These are phyloP conservation scores for Rhodotorula diobovata DNA, from an alignment of 768 basidiomycete genomes.

Conservation along the genomic window DNA sequence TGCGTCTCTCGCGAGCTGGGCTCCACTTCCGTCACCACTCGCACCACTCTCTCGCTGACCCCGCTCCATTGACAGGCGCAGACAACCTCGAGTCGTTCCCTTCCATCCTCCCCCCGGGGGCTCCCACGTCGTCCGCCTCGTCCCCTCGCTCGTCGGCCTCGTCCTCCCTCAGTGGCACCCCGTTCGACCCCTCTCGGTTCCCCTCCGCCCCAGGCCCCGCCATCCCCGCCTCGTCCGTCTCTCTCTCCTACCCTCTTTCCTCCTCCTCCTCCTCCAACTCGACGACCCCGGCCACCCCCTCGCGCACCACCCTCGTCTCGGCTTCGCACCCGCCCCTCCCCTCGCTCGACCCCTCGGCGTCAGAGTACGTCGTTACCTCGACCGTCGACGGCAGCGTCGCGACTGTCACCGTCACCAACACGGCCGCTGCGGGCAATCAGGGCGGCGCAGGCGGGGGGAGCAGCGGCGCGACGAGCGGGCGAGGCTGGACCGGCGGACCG, in stretches of 20 bases:
- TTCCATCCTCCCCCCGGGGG: constrained; percentile 9
- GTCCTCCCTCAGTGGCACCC: neutral
- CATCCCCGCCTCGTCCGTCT: neutral
- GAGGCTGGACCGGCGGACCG: no score
- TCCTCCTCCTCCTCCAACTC: neutral
- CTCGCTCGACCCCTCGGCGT: no score
- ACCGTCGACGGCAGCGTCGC: constrained; percentile 14
- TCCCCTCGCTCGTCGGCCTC: neutral
- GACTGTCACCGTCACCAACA: constrained; percentile 3
- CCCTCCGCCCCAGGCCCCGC: constrained; percentile 12
- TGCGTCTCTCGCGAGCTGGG: no score
- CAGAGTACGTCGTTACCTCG: neutral
- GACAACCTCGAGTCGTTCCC: constrained; percentile 33
- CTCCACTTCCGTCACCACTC: no score
- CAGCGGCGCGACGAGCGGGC: neutral
- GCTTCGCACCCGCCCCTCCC: neutral
- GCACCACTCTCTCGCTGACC: neutral
- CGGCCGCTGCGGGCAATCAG: neutral
- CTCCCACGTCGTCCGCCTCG: no score
- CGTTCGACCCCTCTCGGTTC: constrained; percentile 7
- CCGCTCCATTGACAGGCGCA: neutral
- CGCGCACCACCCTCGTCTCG: constrained; percentile 18
- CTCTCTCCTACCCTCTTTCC: neutral
- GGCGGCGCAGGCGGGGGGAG: neutral
- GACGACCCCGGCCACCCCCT: neutral